Evolutionary conservation across 208 protist genomes (phyloP), one percentile per base, ranked within the genome.

Genomic region (Crithidia sp.): DNA sequence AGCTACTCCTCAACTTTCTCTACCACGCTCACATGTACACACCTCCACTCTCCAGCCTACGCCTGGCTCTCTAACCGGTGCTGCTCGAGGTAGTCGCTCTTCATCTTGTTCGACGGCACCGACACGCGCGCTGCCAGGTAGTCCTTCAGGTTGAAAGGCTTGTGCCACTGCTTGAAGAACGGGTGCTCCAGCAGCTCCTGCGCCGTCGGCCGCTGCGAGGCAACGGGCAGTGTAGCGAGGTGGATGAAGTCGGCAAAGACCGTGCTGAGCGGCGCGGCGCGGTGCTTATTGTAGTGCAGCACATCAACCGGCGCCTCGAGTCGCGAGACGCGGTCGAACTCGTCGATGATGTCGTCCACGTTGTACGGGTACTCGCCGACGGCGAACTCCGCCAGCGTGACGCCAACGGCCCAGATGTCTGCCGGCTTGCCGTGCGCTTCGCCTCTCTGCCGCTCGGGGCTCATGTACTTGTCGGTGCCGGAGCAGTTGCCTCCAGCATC

Each of bases 381-480:
- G 14, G 89, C 89, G 55, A 95, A 96, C 74, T 97, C 89, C 0
- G 90, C 92, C 16, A 96, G 84, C 2, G 92, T 95, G 44, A 97
- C 87, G 43, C 94, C 94, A 39, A 96, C 83, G 10, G 94, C 90
- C 92, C 94, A 97, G 45, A 97, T 88, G 70, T 97, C 94, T 12
- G 82, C 82, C 28, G 90, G 81, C 67, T 85, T 88, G 40, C 89
- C 88, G 73, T 97, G 87, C 58, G 65, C 39, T 80, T 93, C 85
- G 36, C 90, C 92, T 19, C 85, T 84, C 61, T 96, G 90, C 56
- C 94, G 82, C 77, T 97, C 91, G 0, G 94, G 91, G 58, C 83
- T 91, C 94, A 97, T 97, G 74, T 97, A 97, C 68, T 88, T 84
- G 43, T 90, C 76, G 19, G 94, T 96, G n/a, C 94, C 94, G 12